Conservation (phyloP, 179 eudicot genomes). For the Silene coronaria region DNA sequence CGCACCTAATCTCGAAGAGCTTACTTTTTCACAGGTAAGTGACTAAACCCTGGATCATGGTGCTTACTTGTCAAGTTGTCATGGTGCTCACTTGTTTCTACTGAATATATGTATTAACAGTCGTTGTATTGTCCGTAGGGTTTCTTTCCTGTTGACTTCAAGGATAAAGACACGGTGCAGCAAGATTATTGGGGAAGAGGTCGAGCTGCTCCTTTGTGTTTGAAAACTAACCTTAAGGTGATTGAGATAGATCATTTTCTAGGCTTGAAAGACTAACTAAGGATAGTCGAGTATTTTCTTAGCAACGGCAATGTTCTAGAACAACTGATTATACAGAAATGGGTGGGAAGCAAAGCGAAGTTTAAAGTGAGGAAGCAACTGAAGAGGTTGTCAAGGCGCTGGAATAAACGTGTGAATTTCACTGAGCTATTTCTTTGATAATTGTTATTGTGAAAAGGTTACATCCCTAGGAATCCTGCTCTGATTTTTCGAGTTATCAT, state of each 20-base stretch:
- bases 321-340: conserved; percentile 9
- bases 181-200: neutral
- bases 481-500: no score
- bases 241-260: conserved; percentile 15
- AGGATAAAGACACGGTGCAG: neutral
- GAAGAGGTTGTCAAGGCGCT: neutral
- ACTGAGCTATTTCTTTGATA: neutral
- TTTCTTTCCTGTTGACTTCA: neutral
- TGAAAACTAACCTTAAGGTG: conserved; percentile 14
- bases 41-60: no score
- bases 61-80: no score
- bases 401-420: neutral
- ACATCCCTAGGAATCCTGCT: no score
- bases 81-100: no score
- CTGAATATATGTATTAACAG: no score
- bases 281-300: conserved; percentile 12
- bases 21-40: neutral
- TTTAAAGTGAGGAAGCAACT: neutral
- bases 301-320: conserved; percentile 6
- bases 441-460: no score
- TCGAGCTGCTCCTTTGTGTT: neutral
- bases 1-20: neutral
- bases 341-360: neutral
- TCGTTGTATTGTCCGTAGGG: neutral
- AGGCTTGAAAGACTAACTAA: conserved; percentile 10